Base-by-base conservation (phyloP, 2,329 filamentous ascomycete species). In the Stemphylium lycopersici region DNA sequence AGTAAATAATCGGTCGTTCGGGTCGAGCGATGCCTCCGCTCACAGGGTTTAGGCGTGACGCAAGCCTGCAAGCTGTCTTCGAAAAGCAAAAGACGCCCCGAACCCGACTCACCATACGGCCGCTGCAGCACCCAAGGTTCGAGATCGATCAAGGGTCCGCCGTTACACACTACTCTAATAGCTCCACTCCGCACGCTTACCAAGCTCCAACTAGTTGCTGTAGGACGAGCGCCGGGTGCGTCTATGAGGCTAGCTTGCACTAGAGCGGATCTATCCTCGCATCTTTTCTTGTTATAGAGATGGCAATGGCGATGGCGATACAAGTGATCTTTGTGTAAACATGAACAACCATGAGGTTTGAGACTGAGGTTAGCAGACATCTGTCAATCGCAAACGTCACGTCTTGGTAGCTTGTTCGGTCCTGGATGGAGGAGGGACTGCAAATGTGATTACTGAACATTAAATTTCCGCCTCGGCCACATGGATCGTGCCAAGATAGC, bases 51-150 rank as follows among this genome's bases (percentile, higher is more conserved):
- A 31, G 18, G 42, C 36, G 52, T 56, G 52, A 56, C 46, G 48
- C 52, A 49, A 43, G 18, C 43, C 45, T 22, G 34, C 45, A 45
- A 33, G 32, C 40, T 45, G 29, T 37, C 36, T 40, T 50, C 49
- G 26, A 64, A 62, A 56, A 55, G 48, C 42, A 47, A 55, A 47
- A 15, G 33, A 8, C 33, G 29, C 32, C 32, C 45, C 38, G 18
- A 39, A 26, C 22, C 38, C 40, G 29, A 44, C 45, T 42, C 36
- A 32, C n/a, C 29, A 24, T 26, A 38, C 52, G 24, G 40, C 48
- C 42, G 26, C 34, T 32, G 33, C 42, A 52, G 41, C 40, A 43
- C 26, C 43, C 39, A 49, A 38, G 47, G 41, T 46, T 51, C 47
- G 38, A 38, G 31, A 43, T 38, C 38, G 36, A 43, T 33, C 54